phyloP scores from a whole-genome alignment of 441 rosid genomes.

The Populus tomentosa region DNA sequence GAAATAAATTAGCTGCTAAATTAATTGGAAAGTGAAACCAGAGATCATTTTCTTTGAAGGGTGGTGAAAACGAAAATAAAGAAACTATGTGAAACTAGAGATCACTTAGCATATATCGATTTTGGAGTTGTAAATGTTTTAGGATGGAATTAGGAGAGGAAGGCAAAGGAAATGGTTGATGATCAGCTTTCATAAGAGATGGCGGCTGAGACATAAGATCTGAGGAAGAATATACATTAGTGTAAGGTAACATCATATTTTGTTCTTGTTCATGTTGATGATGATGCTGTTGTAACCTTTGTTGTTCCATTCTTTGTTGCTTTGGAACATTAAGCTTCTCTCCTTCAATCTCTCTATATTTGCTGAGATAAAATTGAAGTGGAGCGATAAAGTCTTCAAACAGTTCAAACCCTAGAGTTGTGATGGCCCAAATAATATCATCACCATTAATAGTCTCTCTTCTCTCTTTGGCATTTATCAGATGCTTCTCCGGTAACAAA shows the following conservation, averaged over 20 bases:
- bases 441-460: constrained; percentile 76
- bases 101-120: constrained; percentile 25
- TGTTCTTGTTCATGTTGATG: constrained; percentile 28
- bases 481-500: constrained; percentile 78
- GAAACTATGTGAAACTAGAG: no score
- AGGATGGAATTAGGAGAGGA: constrained; percentile 47
- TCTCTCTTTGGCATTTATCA: constrained; percentile 72
- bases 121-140: constrained; percentile 54
- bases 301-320: constrained; percentile 39
- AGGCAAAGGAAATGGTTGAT: constrained; percentile 39
- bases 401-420: constrained; percentile 51
- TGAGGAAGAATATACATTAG: constrained; percentile 38
- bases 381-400: constrained; percentile 58
- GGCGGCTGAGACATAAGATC: constrained; percentile 35
- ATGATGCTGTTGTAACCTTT: constrained; percentile 22
- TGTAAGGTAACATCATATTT: constrained; percentile 25
- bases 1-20: no score
- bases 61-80: no score
- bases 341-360: constrained; percentile 53
- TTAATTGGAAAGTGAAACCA: no score
- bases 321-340: constrained; percentile 62
- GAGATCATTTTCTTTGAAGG: no score
- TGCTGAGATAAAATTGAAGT: constrained; percentile 42
- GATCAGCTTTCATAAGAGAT: constrained; percentile 40
- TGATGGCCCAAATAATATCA: constrained; percentile 69